Percentiles rank a stretch among this genome's conserved stretches.
Conservation (phyloP, 1,139 yeast genomes). For the Hansenula sp. region DNA sequence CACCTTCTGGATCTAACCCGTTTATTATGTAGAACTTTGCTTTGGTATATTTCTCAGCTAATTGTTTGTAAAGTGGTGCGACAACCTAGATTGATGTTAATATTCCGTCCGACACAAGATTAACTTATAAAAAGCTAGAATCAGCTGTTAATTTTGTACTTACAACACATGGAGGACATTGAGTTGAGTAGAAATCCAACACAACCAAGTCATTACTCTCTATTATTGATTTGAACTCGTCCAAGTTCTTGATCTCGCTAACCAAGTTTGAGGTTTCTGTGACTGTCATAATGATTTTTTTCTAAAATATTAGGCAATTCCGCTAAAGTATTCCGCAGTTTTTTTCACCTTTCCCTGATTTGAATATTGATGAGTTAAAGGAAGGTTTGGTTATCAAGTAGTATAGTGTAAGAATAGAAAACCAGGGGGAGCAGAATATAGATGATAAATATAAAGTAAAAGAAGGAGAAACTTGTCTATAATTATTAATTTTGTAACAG, state of each 20-base stretch:
- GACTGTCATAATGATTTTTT: neutral
- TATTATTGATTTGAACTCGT: slow-evolving; percentile 10
- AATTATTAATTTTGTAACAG: too few species aligned
- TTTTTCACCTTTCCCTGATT: too few species aligned
- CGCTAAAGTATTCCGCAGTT: too few species aligned
- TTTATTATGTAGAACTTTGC: slow-evolving; percentile 18
- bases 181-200: slow-evolving; percentile 20
- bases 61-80: slow-evolving; percentile 15
- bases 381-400: too few species aligned
- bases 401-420: too few species aligned
- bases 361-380: too few species aligned
- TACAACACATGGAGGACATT: slow-evolving; percentile 20
- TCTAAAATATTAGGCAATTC: neutral
- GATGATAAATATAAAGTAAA: too few species aligned
- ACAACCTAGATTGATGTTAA: slow-evolving; percentile 8
- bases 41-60: slow-evolving; percentile 15
- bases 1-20: slow-evolving; percentile 17
- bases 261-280: neutral
- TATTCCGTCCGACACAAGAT: slow-evolving; percentile 5
- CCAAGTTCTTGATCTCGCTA: slow-evolving; percentile 9
- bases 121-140: neutral
- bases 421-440: too few species aligned
- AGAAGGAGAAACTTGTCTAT: too few species aligned
- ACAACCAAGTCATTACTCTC: slow-evolving; percentile 12
- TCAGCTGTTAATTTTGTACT: neutral